These are phyloP conservation scores for Penicillium sp. DNA, from an alignment of 2,329 filamentous ascomycete genomes.

Conservation along the genomic window DNA sequence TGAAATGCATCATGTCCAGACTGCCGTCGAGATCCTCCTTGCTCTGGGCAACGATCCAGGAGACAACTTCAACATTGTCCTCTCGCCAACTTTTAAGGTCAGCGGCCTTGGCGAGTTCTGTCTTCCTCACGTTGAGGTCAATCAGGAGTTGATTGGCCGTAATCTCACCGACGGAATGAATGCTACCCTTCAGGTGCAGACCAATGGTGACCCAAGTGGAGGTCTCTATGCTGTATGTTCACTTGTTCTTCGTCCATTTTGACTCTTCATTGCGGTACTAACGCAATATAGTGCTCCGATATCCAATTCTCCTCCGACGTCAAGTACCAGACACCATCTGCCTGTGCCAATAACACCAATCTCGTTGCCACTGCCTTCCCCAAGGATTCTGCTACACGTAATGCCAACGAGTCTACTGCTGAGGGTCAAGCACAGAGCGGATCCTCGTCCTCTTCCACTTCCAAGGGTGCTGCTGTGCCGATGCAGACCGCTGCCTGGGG, in stretches of 20 bases:
- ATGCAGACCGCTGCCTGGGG: slow-evolving; percentile 38
- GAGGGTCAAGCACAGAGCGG: slow-evolving; percentile 32
- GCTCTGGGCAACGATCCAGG: slow-evolving; percentile 51
- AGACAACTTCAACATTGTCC: slow-evolving; percentile 66
- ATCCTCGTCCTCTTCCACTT: slow-evolving; percentile 13
- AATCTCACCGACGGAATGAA: slow-evolving; percentile 58
- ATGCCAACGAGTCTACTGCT: slow-evolving; percentile 45
- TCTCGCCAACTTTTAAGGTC: slow-evolving; percentile 60
- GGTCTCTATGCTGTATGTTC: slow-evolving; percentile 64
- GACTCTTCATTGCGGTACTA: not conserved
- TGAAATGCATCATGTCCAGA: slow-evolving; percentile 51
- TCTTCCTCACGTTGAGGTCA: slow-evolving; percentile 53
- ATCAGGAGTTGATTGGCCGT: slow-evolving; percentile 33
- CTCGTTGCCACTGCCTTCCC: slow-evolving; percentile 48
- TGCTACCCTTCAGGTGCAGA: slow-evolving; percentile 68
- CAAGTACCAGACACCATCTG: slow-evolving; percentile 40
- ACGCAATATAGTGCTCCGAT: slow-evolving; percentile 61
- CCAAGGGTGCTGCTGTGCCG: slow-evolving; percentile 27
- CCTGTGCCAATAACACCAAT: slow-evolving; percentile 59
- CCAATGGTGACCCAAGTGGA: slow-evolving; percentile 54
- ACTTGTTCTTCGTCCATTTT: not conserved
- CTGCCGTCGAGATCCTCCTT: slow-evolving; percentile 53
- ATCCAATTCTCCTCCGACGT: slow-evolving; percentile 61
- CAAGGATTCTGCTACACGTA: slow-evolving; percentile 33
- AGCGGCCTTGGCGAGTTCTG: slow-evolving; percentile 65